Evolutionary conservation across 192 early-diverging fungal genomes (phyloP).

Genomic region (Spizellomyces punctatus): DNA sequence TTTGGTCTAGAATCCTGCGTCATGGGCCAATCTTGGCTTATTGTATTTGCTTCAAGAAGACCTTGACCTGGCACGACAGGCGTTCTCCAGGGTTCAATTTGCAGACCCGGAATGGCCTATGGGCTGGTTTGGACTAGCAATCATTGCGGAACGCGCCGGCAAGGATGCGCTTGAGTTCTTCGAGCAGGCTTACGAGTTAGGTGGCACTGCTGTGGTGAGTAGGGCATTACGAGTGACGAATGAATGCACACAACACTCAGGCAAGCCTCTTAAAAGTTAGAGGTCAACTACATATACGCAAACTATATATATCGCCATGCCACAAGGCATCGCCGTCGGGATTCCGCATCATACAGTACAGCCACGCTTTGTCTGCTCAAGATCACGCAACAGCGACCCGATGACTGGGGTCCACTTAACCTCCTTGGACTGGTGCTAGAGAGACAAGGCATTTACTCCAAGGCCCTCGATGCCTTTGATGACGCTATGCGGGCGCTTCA

Average conservation of each 20-base stretch:
- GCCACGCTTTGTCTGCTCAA: too few relatives aligned
- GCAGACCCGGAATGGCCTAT: constrained; percentile 77
- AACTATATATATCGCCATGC: background rate
- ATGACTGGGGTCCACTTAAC: constrained; percentile 62
- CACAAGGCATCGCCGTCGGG: too few relatives aligned
- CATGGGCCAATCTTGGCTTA: constrained; percentile 86
- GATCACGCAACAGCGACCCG: too few relatives aligned
- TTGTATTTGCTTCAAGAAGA: constrained; percentile 75
- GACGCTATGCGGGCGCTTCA: constrained; percentile 43
- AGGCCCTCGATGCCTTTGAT: constrained; percentile 68
- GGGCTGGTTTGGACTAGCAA: constrained; percentile 87
- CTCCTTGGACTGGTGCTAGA: constrained; percentile 79
- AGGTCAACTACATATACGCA: constrained; percentile 30
- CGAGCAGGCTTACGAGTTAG: constrained; percentile 77
- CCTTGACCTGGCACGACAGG: constrained; percentile 71
- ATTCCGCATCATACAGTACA: too few relatives aligned
- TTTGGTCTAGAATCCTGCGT: constrained; percentile 46
- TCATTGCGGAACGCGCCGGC: constrained; percentile 65
- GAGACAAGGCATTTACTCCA: constrained; percentile 65
- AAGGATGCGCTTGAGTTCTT: constrained; percentile 67
- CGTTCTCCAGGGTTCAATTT: constrained; percentile 71
- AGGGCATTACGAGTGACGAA: background rate
- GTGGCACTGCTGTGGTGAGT: constrained; percentile 45
- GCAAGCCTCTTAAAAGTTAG: constrained; percentile 11
- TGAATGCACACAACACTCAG: too few relatives aligned